phyloP scores from a whole-genome alignment of 73 alveolate species.

The Tetrahymena thermophila region DNA sequence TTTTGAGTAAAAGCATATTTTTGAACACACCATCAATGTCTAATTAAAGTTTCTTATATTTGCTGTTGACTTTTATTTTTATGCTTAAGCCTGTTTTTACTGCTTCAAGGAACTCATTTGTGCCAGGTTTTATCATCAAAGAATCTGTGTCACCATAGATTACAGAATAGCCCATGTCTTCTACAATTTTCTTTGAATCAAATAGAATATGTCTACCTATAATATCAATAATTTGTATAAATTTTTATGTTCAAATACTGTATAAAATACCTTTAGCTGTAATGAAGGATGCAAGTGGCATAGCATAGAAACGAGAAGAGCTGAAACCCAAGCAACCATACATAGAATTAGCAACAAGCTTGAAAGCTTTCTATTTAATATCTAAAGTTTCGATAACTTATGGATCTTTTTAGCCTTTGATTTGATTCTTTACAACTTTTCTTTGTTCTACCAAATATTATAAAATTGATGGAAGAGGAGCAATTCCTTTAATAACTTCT shows the following conservation, averaged over 20 bases:
- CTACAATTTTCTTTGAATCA: constrained; percentile 62
- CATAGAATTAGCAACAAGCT: constrained; percentile 98
- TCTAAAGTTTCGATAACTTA: constrained; percentile 1
- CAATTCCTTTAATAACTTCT: constrained; percentile 46
- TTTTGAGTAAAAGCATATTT: constrained; percentile 86
- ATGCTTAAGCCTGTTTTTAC: constrained; percentile 76
- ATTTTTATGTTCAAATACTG: background rate
- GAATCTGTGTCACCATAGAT: constrained; percentile 99
- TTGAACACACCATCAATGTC: constrained; percentile 97
- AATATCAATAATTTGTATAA: background rate
- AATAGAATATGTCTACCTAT: constrained; percentile 87
- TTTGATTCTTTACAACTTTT: constrained; percentile 67
- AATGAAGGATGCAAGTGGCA: constrained; percentile 97
- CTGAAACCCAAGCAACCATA: constrained; percentile 99
- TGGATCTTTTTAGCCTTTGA: constrained; percentile 38
- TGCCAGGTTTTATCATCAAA: constrained; percentile 83
- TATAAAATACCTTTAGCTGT: constrained; percentile 68
- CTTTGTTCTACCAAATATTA: constrained; percentile 79
- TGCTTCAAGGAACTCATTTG: constrained; percentile 76
- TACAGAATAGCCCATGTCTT: constrained; percentile 44
- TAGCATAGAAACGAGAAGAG: constrained; percentile 90
- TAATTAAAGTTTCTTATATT: constrained; percentile 88
- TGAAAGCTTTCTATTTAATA: constrained; percentile 75
- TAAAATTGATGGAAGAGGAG: constrained; percentile 83
- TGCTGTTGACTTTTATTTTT: constrained; percentile 76